Evolutionary conservation across 1,284 basidiomycete genomes (phyloP).

Genomic region (Malassezia obtusa): DNA sequence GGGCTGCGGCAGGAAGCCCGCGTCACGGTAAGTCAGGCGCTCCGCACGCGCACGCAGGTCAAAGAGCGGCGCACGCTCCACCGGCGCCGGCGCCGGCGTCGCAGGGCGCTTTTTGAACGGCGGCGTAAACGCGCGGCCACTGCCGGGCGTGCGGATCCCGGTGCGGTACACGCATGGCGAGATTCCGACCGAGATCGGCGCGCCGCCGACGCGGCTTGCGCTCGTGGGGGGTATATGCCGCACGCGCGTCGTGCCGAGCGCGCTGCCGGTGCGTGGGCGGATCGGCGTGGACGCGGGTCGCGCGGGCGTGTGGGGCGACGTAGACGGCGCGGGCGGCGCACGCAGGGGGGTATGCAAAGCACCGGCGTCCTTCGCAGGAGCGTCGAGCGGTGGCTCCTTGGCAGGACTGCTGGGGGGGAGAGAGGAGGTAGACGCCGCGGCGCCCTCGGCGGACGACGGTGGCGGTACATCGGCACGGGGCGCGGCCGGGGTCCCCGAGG

Average conservation of each 20-base stretch:
- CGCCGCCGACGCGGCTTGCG: not conserved
- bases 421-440: too few relatives aligned
- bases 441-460: too few relatives aligned
- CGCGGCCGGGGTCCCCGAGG: too few relatives aligned
- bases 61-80: conserved; percentile 1
- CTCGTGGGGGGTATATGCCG: not conserved
- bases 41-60: not conserved
- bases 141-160: conserved; percentile 10
- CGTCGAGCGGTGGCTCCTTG: too few relatives aligned
- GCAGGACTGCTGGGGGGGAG: too few relatives aligned
- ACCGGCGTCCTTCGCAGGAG: too few relatives aligned
- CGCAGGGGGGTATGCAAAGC: too few relatives aligned
- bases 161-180: conserved; percentile 18
- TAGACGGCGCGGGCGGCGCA: too few relatives aligned
- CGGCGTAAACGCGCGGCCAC: conserved; percentile 23
- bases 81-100: not conserved
- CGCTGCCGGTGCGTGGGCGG: not conserved
- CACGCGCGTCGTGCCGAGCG: not conserved
- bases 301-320: not conserved
- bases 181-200: conserved; percentile 23
- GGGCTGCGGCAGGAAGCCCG: conserved; percentile 19
- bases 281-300: not conserved
- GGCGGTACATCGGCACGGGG: too few relatives aligned
- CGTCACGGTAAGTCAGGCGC: conserved; percentile 4
- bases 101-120: conserved; percentile 22